Conservation (phyloP, 2,329 filamentous ascomycete genomes). For the Beauveria rudraprayagi region DNA sequence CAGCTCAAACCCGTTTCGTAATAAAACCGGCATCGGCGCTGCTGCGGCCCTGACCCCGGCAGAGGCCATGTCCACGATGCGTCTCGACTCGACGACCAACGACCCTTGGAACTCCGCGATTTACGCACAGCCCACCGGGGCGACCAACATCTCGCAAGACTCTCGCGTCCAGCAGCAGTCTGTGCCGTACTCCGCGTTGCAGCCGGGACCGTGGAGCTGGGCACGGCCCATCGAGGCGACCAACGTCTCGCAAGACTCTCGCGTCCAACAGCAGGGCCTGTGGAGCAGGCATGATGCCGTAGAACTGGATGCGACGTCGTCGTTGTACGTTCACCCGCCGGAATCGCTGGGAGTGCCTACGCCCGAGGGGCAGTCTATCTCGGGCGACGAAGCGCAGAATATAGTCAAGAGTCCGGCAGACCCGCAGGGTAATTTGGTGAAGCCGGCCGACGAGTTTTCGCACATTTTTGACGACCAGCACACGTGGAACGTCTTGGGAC, state of each 20-base stretch:
- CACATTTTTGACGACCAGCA: conserved; percentile 30
- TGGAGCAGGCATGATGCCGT: conserved; percentile 20
- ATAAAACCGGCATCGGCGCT: conserved; percentile 32
- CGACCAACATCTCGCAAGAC: not conserved
- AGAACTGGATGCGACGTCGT: conserved; percentile 25
- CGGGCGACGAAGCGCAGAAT: conserved; percentile 30
- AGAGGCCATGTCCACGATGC: conserved; percentile 34
- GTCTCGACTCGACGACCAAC: conserved; percentile 31
- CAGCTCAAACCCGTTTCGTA: conserved; percentile 47
- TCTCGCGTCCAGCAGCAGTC: conserved; percentile 2
- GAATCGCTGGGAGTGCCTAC: conserved; percentile 24
- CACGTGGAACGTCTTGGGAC: conserved; percentile 42
- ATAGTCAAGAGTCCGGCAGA: conserved; percentile 18
- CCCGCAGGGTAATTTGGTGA: conserved; percentile 13
- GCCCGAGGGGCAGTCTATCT: conserved; percentile 26
- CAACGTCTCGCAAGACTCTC: not conserved
- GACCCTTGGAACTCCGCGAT: conserved; percentile 27
- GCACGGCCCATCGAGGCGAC: conserved; percentile 9
- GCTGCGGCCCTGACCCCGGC: conserved; percentile 21
- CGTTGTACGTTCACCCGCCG: conserved; percentile 27
- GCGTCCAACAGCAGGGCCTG: conserved; percentile 19
- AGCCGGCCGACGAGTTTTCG: conserved; percentile 22
- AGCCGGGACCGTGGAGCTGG: too few species aligned
- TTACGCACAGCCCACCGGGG: conserved; percentile 14
- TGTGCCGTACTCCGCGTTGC: conserved; percentile 16